Conservation (phyloP, 2,329 filamentous ascomycete species). For the Lasiodiplodia gonubiensis region DNA sequence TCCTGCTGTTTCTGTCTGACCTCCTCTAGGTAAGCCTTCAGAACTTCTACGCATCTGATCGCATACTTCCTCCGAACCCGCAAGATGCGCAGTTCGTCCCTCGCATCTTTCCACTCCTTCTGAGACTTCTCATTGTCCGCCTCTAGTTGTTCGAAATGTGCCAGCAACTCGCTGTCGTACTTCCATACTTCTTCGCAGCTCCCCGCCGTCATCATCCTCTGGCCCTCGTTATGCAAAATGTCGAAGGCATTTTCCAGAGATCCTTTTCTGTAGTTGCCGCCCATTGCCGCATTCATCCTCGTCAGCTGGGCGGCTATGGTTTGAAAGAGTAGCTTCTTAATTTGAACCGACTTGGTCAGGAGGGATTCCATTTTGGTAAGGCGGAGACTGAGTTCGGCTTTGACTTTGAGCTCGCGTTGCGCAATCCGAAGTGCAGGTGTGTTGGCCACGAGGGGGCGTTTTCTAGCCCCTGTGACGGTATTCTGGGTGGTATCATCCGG, state of each 20-base stretch:
- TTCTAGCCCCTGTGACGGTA: neutral
- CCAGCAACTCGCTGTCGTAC: neutral
- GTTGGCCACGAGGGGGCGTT: neutral
- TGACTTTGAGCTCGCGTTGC: neutral
- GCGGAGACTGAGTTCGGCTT: neutral
- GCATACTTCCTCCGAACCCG: neutral
- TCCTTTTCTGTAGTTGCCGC: neutral
- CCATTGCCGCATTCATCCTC: neutral
- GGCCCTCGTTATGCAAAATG: neutral
- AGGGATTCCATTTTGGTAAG: neutral
- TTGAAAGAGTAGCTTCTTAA: neutral
- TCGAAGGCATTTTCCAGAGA: neutral
- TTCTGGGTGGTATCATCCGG: neutral
- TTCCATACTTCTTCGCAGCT: neutral
- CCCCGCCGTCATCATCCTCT: neutral
- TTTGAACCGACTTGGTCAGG: neutral
- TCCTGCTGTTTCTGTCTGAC: neutral
- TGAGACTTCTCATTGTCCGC: neutral
- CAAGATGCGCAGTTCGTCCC: neutral
- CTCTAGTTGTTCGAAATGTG: neutral
- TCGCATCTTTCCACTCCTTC: neutral
- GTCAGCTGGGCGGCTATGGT: neutral
- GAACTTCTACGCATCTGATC: neutral
- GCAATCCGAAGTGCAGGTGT: neutral
- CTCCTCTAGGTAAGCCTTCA: neutral